Conservation (phyloP, 768 basidiomycete species). For the Amanita pseudoporphyria region DNA sequence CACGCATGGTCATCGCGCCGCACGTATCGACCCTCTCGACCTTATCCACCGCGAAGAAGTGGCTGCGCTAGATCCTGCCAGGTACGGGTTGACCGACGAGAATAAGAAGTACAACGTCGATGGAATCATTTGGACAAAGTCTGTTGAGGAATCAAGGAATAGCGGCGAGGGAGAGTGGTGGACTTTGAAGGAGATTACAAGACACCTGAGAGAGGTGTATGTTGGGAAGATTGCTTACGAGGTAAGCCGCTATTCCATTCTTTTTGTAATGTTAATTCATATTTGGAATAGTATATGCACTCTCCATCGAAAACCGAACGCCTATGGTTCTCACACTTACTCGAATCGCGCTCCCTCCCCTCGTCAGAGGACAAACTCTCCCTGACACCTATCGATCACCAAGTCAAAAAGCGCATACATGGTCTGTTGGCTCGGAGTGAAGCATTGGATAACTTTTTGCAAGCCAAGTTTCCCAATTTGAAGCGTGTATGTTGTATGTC, state of each 20-base stretch:
- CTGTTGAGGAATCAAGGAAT: slow-evolving; percentile 23
- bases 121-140: slow-evolving; percentile 72
- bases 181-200: slow-evolving; percentile 64
- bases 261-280: background rate
- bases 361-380: slow-evolving; percentile 24
- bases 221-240: slow-evolving; percentile 86
- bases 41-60: slow-evolving; percentile 77
- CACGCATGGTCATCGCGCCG: slow-evolving; percentile 76
- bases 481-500: slow-evolving; percentile 40
- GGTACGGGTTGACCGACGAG: slow-evolving; percentile 63
- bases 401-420: slow-evolving; percentile 50
- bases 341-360: slow-evolving; percentile 53
- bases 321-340: slow-evolving; percentile 80
- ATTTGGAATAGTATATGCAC: slow-evolving; percentile 62
- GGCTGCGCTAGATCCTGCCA: slow-evolving; percentile 61
- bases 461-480: slow-evolving; percentile 84
- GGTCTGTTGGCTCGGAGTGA: slow-evolving; percentile 66
- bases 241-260: slow-evolving; percentile 15
- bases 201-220: slow-evolving; percentile 65
- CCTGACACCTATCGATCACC: slow-evolving; percentile 16
- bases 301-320: slow-evolving; percentile 79
- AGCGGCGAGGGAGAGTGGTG: slow-evolving; percentile 36
- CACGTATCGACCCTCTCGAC: slow-evolving; percentile 81
- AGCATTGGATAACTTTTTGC: slow-evolving; percentile 77
- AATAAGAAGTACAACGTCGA: slow-evolving; percentile 55